These are phyloP conservation scores for Punctularia strigosozonata DNA, from an alignment of 768 basidiomycete species.

Conservation along the genomic window DNA sequence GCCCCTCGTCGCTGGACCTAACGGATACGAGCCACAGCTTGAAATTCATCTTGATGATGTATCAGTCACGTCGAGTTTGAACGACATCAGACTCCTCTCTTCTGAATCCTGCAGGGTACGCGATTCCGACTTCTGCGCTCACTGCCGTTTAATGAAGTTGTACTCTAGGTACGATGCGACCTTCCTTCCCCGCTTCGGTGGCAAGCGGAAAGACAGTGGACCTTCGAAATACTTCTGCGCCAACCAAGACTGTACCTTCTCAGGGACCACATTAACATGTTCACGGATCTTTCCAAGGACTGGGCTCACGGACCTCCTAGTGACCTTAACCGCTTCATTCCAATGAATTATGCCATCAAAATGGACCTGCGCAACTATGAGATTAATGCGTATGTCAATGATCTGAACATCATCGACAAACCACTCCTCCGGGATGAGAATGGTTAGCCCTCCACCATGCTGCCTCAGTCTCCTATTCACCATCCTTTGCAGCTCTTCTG, in stretches of 20 bases:
- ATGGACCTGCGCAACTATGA: conserved; percentile 66
- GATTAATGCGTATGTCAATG: conserved; percentile 79
- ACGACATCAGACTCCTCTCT: conserved; percentile 68
- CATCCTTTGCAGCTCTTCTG: conserved; percentile 47
- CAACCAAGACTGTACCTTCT: conserved; percentile 69
- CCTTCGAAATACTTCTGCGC: conserved; percentile 56
- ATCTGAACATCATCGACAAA: conserved; percentile 94
- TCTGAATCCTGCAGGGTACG: conserved; percentile 73
- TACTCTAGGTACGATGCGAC: conserved; percentile 47
- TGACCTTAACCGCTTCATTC: conserved; percentile 75
- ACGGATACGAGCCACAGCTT: conserved; percentile 70
- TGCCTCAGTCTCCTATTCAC: conserved; percentile 1
- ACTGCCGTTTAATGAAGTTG: conserved; percentile 5
- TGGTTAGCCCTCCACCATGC: conserved; percentile 30
- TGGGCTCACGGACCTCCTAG: conserved; percentile 78
- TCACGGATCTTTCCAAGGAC: conserved; percentile 86
- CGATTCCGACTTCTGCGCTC: conserved; percentile 2
- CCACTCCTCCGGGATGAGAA: conserved; percentile 77
- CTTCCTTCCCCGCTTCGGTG: conserved; percentile 77
- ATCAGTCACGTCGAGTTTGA: conserved; percentile 74
- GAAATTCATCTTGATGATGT: conserved; percentile 77
- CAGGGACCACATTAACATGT: conserved; percentile 90
- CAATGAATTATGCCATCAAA: conserved; percentile 64
- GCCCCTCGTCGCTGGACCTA: conserved; percentile 62
- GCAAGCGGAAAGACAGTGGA: conserved; percentile 76